Conservation (phyloP, 495 filamentous ascomycete species). For the Thermothielavioides terrestris region DNA sequence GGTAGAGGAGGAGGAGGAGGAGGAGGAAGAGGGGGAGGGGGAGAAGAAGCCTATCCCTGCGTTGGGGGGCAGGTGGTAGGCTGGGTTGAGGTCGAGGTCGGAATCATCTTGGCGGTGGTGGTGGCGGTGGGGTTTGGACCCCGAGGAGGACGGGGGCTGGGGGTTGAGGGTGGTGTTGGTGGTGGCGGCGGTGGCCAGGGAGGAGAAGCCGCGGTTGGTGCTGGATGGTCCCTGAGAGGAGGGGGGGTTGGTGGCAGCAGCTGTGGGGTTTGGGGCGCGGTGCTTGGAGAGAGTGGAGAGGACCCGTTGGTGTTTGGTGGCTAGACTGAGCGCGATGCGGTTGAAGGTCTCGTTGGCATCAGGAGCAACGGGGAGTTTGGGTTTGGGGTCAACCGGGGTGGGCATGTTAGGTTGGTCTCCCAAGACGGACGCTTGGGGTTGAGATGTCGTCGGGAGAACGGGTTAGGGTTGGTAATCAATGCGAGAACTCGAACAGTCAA, state of each 20-base stretch:
- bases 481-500: no score
- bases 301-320: constrained; percentile 10
- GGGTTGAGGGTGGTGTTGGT: not conserved
- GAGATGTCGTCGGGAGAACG: no score
- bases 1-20: not conserved
- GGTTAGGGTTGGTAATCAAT: no score
- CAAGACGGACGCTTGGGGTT: no score
- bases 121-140: not conserved
- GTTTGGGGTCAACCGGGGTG: not conserved
- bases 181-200: constrained; percentile 2
- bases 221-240: not conserved
- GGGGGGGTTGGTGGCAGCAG: constrained; percentile 1
- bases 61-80: constrained; percentile 26
- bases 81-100: constrained; percentile 24
- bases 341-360: constrained; percentile 30
- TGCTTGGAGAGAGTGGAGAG: constrained; percentile 10
- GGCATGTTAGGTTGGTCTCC: constrained; percentile 3
- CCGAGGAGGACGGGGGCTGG: not conserved
- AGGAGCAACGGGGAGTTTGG: constrained; percentile 18
- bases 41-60: constrained; percentile 26
- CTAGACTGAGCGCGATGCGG: constrained; percentile 21
- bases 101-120: constrained; percentile 13
- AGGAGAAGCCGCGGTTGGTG: constrained; percentile 11
- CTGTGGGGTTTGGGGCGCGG: constrained; percentile 5
- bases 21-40: not conserved